Percentiles rank a stretch among this genome's conserved stretches.
Conservation (phyloP, 768 basidiomycete genomes). For the Lactarius deliciosus region DNA sequence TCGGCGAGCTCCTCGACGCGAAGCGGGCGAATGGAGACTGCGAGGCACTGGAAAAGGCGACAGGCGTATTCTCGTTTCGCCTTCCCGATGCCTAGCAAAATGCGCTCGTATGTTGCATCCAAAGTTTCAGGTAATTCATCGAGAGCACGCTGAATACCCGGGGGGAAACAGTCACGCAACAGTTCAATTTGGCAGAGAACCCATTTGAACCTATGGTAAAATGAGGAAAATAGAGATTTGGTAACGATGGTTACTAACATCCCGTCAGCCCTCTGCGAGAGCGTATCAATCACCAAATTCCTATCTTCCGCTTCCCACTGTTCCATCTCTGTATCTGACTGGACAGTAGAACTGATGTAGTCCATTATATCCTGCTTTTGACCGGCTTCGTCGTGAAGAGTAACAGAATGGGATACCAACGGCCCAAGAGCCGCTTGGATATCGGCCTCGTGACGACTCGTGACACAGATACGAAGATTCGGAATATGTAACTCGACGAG, state of each 20-base stretch:
- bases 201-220: constrained; percentile 5
- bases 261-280: constrained; percentile 2
- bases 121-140: background rate
- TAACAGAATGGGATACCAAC: background rate
- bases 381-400: constrained; percentile 5
- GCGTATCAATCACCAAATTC: background rate
- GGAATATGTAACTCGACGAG: background rate
- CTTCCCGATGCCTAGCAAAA: background rate
- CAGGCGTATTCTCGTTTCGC: constrained; percentile 7
- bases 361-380: background rate
- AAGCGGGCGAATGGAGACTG: constrained; percentile 12
- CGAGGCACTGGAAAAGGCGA: constrained; percentile 8
- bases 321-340: background rate
- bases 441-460: constrained; percentile 14
- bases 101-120: constrained; percentile 9
- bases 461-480: background rate
- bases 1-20: constrained; percentile 11
- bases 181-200: background rate
- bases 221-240: background rate
- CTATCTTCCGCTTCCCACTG: constrained; percentile 5
- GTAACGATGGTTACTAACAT: constrained; percentile 1
- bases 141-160: background rate
- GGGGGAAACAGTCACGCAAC: background rate
- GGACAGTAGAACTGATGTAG: constrained; percentile 1
- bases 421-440: background rate